These are phyloP conservation scores for Hydrangea macrophylla DNA, from an alignment of 148 eudicot species.

Conservation along the genomic window DNA sequence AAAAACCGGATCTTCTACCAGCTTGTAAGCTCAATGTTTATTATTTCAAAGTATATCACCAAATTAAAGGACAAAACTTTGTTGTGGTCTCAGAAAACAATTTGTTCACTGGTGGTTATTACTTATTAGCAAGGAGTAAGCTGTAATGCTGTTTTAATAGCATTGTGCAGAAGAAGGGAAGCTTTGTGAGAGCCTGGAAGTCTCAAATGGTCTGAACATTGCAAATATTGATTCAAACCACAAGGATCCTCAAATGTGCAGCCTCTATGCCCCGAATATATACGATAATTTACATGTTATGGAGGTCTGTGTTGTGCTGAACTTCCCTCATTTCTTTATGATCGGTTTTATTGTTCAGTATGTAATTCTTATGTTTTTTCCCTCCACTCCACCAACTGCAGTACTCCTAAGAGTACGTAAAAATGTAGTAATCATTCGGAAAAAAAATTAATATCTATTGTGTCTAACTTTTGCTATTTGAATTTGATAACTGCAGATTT, in stretches of 20 bases:
- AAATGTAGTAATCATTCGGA: neutral
- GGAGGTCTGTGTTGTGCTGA: conserved; percentile 53
- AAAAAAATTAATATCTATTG: neutral
- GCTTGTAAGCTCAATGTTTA: neutral
- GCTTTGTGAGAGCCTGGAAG: conserved; percentile 27
- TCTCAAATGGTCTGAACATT: conserved; percentile 32
- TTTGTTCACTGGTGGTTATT: neutral
- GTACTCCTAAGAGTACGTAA: neutral
- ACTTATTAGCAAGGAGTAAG: neutral
- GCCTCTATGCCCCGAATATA: conserved; percentile 71
- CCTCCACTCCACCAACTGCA: neutral
- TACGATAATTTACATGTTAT: conserved; percentile 41
- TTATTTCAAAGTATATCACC: neutral
- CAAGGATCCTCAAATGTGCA: conserved; percentile 82
- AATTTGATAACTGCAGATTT: neutral
- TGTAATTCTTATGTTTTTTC: neutral
- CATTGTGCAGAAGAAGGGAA: conserved; percentile 44
- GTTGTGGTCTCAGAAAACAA: neutral
- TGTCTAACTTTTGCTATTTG: neutral
- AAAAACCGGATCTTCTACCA: neutral
- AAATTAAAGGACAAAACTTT: neutral
- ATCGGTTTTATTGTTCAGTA: neutral
- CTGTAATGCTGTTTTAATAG: conserved; percentile 10
- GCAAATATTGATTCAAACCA: conserved; percentile 65
- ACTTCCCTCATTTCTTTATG: neutral